Evolutionary conservation across 495 filamentous ascomycete species (phyloP).

Genomic region (Lasiosphaeria ovina): DNA sequence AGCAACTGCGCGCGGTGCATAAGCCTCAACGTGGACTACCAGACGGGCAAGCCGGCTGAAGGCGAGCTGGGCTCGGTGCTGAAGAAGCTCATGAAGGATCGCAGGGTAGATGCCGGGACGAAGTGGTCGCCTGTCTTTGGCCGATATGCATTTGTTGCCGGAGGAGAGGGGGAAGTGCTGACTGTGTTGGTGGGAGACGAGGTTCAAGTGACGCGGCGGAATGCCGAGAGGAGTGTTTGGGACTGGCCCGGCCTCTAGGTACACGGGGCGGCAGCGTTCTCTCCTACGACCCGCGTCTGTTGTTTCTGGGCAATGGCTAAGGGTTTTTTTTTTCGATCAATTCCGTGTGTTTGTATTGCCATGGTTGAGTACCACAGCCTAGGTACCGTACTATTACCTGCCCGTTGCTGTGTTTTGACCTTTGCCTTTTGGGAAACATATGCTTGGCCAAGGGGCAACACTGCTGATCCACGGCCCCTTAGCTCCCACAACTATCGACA

Average conservation of each 20-base stretch:
- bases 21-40: conserved; percentile 81
- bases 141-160: conserved; percentile 67
- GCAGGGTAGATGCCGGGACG: conserved; percentile 69
- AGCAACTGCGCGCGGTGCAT: conserved; percentile 80
- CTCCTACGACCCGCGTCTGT: too few species aligned
- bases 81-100: conserved; percentile 75
- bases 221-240: conserved; percentile 57
- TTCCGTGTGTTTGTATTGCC: too few species aligned
- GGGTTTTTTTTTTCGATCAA: too few species aligned
- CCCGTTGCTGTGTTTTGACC: too few species aligned
- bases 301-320: too few species aligned
- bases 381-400: too few species aligned
- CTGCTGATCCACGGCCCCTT: too few species aligned
- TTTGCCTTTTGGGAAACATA: too few species aligned
- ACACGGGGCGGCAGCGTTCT: too few species aligned
- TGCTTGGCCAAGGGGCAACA: too few species aligned
- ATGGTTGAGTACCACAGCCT: too few species aligned
- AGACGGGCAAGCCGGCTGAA: conserved; percentile 62
- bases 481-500: too few species aligned
- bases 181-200: conserved; percentile 67
- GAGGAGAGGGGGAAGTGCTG: conserved; percentile 34
- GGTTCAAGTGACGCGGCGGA: conserved; percentile 58
- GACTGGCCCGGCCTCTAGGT: conserved; percentile 32
- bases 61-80: conserved; percentile 66
- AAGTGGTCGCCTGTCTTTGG: conserved; percentile 83